Evolutionary conservation across 148 eudicot species (phyloP).

Genomic region (Fagopyrum homotropicum): DNA sequence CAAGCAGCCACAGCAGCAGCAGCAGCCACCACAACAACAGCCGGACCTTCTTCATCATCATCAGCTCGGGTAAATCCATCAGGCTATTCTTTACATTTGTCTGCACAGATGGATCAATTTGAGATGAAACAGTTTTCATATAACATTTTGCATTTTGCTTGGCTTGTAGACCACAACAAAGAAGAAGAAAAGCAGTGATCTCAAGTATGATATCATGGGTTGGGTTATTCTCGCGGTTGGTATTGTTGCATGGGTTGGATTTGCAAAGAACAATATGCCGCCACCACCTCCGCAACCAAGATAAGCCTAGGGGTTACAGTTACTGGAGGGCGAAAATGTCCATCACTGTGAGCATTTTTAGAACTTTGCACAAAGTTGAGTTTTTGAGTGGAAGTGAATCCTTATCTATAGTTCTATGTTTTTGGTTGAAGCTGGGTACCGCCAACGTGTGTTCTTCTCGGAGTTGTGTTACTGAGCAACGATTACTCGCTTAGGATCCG

Average conservation of each 20-base stretch:
- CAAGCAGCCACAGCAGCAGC: slow-evolving; percentile 6
- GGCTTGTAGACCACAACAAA: slow-evolving; percentile 14
- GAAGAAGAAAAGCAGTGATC: slow-evolving; percentile 22
- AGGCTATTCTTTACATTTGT: background rate
- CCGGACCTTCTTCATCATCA: slow-evolving; percentile 6
- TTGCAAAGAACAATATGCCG: slow-evolving; percentile 41
- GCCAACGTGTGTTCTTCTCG: background rate
- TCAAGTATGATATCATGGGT: slow-evolving; percentile 20
- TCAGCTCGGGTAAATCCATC: background rate
- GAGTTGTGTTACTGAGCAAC: background rate
- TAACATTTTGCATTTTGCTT: background rate
- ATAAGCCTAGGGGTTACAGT: background rate
- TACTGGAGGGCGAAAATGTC: background rate
- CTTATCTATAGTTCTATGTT: background rate
- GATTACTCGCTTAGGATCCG: background rate
- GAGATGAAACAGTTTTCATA: background rate
- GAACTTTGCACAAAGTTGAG: background rate
- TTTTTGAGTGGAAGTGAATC: slow-evolving; percentile 3
- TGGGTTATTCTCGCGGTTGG: slow-evolving; percentile 52
- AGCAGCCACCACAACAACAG: background rate
- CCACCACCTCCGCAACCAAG: slow-evolving; percentile 43
- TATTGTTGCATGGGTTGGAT: slow-evolving; percentile 63
- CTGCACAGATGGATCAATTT: background rate
- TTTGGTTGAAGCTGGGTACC: background rate
- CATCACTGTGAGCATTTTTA: background rate